Evolutionary conservation across 208 protist species (phyloP), one percentile per base, ranked within the genome.

Genomic region (Crithidia mellificae): DNA sequence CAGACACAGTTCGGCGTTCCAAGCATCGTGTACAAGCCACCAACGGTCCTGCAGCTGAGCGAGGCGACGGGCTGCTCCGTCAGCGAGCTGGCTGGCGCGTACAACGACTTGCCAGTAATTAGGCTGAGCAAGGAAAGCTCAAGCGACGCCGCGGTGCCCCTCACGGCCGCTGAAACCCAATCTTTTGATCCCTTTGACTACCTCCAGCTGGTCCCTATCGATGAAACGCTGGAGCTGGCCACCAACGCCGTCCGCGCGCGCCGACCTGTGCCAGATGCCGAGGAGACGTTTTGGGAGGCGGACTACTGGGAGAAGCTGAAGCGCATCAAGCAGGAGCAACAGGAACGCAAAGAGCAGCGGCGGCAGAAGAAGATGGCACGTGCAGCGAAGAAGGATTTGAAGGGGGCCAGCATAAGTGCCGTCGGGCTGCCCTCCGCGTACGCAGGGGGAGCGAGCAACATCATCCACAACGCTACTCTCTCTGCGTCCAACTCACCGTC

Each of bases 221-320:
- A 75, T 17, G 86, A 89, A 30, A 68, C 77, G 12, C 64, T 88
- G 20, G 86, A 84, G 49, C 41, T 79, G 61, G 86, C 87, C 14
- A 72, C 72, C n/a, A 67, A 81, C 49, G 76, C 73, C 9, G 44
- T 73, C 30, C 77, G 84, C 70, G 58, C 78, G 39, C 58, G 73
- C 29, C 75, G 76, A 6, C 64, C 68, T 8, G 67, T 62, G n/a
- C 51, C 74, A 15, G 74, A 83, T 20, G 68, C 61, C 19, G 85
- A 91, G 59, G 78, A 91, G 64, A 82, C 76, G 14, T 88, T 82
- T 50, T 88, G 81, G 81, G 84, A 84, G 38, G 74, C 77, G 14
- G 80, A 86, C 29, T 91, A 85, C 62, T 91, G 85, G 85, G 61
- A 67, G 50, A 53, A 77, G 12, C 39, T 91, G 56, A 50, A 62